phyloP scores from a whole-genome alignment of 805 yeast genomes.

The Priceomyces fermenticarens region DNA sequence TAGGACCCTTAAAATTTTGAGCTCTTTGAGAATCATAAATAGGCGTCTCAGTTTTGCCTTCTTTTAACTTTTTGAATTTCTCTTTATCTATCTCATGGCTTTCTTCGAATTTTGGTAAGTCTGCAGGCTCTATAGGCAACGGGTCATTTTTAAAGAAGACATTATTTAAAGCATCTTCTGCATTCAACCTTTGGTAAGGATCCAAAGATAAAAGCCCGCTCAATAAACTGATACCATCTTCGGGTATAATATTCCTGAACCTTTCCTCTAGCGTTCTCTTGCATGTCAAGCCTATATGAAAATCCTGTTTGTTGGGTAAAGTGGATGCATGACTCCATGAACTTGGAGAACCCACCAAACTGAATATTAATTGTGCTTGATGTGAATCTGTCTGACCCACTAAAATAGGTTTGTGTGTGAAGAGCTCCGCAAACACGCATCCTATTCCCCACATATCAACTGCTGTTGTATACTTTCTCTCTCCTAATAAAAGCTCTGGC shows the following conservation, averaged over 20 bases:
- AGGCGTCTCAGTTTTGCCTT: background rate
- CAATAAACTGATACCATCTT: conserved; percentile 55
- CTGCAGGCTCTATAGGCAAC: conserved; percentile 50
- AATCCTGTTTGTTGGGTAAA: conserved; percentile 55
- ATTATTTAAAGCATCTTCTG: conserved; percentile 71
- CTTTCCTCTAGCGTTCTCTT: conserved; percentile 46
- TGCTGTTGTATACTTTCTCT: conserved; percentile 83
- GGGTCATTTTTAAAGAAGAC: conserved; percentile 69
- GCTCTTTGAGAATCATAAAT: background rate
- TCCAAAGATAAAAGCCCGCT: conserved; percentile 63
- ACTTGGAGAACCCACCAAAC: conserved; percentile 77
- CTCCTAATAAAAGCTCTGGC: conserved; percentile 88
- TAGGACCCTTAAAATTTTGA: background rate
- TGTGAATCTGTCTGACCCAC: conserved; percentile 85
- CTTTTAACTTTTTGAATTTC: conserved; percentile 47
- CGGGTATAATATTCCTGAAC: conserved; percentile 42
- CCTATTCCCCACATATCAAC: conserved; percentile 98
- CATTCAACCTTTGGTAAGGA: conserved; percentile 73
- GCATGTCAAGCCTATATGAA: conserved; percentile 43
- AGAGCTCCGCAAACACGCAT: conserved; percentile 91
- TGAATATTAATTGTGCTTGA: conserved; percentile 80
- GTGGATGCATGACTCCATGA: conserved; percentile 60
- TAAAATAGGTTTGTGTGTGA: conserved; percentile 74
- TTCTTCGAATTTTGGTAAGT: conserved; percentile 71
- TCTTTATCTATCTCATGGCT: conserved; percentile 85